phyloP scores from a whole-genome alignment of 805 yeast species.

The Saccharomyces eubayanus region DNA sequence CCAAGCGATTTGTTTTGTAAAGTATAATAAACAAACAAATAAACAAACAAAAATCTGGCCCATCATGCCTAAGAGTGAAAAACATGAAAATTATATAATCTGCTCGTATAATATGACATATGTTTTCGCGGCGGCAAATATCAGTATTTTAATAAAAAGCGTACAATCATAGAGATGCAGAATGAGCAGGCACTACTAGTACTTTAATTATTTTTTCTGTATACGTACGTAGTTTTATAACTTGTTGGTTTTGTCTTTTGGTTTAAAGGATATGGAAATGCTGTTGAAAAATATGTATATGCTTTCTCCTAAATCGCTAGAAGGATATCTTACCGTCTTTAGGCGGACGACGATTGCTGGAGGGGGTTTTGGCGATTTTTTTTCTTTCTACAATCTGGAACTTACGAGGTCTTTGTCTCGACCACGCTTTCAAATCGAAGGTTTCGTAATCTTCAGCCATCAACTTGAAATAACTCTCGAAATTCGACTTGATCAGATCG shows the following conservation, averaged over 20 bases:
- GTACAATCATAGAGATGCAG: too few relatives aligned
- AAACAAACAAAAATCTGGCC: neutral
- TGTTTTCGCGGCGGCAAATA: neutral
- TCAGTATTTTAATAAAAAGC: neutral
- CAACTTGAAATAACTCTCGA: constrained; percentile 22
- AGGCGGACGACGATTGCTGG: neutral
- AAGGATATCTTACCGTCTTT: neutral
- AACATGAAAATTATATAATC: neutral
- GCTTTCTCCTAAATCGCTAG: neutral
- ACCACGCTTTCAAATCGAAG: constrained; percentile 17
- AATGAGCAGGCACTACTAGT: too few relatives aligned
- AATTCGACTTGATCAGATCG: constrained; percentile 18
- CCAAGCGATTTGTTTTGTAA: neutral
- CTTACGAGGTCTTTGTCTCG: constrained; percentile 4
- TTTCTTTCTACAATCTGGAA: constrained; percentile 1
- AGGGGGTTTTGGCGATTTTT: neutral
- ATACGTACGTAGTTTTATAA: neutral
- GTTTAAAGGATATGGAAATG: neutral
- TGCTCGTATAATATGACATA: neutral
- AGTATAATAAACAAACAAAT: neutral
- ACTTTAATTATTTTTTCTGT: neutral
- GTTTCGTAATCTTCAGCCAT: constrained; percentile 26
- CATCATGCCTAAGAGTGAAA: neutral
- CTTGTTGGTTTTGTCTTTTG: neutral
- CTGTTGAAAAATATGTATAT: neutral